Conservation (phyloP, 331 rosid species). For the Quercus phellos region DNA sequence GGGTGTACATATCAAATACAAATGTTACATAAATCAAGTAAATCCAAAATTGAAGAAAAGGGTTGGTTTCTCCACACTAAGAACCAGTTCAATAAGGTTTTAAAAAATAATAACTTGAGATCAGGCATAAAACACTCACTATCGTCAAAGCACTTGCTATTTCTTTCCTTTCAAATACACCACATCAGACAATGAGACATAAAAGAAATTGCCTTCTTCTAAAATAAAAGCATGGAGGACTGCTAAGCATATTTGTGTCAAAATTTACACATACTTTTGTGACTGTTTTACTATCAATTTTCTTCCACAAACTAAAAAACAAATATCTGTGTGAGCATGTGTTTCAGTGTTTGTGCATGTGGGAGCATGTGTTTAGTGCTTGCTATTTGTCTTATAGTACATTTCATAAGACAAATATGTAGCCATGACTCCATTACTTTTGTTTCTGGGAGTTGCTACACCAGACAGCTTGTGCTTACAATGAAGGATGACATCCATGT, state of each 20-base stretch:
- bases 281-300: neutral
- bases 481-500: neutral
- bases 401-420: neutral
- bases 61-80: no score
- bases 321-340: neutral
- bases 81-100: no score
- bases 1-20: no score
- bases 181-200: no score
- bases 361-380: neutral
- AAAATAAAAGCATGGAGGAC: neutral
- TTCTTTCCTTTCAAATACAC: neutral
- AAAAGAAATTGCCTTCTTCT: neutral
- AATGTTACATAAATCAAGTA: no score
- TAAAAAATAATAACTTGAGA: no score
- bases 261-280: neutral
- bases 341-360: neutral
- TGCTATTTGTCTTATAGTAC: neutral
- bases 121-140: no score
- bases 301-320: neutral
- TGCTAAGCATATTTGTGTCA: neutral
- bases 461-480: neutral
- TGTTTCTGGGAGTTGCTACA: neutral
- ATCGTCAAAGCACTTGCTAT: no score
- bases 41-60: no score
- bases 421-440: neutral